phyloP scores from a whole-genome alignment of 1,139 yeast genomes.

The Debaryomycetaceae sp. region DNA sequence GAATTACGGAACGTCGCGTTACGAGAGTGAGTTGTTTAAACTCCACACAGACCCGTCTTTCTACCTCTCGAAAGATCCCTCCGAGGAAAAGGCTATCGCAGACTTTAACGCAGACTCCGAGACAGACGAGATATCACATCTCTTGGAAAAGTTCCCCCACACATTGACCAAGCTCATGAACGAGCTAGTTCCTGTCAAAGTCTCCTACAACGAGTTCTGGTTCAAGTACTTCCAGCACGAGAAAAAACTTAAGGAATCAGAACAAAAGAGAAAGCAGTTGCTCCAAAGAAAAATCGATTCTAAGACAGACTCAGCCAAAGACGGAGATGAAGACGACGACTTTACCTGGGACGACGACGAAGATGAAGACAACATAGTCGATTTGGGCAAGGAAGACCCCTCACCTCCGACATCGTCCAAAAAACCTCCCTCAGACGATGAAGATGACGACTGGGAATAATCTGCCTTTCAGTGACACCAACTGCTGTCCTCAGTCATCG shows the following conservation, averaged over 20 bases:
- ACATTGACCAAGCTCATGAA: constrained; percentile 59
- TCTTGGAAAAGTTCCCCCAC: constrained; percentile 46
- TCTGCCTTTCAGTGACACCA: background rate
- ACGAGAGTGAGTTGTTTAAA: constrained; percentile 38
- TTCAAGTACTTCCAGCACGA: constrained; percentile 61
- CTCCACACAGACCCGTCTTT: constrained; percentile 32
- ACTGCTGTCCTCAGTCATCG: background rate
- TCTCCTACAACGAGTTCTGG: constrained; percentile 72
- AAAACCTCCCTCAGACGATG: constrained; percentile 20
- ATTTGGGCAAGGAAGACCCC: constrained; percentile 12
- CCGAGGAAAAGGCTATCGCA: constrained; percentile 15
- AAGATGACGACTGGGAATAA: constrained; percentile 61
- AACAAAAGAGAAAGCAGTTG: constrained; percentile 62
- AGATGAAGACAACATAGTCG: constrained; percentile 40
- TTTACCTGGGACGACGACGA: constrained; percentile 60
- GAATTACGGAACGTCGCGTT: constrained; percentile 40
- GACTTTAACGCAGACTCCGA: constrained; percentile 46
- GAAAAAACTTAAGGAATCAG: constrained; percentile 56
- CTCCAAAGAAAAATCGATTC: constrained; percentile 35
- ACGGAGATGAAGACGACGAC: constrained; percentile 47
- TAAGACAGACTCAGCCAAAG: constrained; percentile 27
- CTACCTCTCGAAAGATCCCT: constrained; percentile 15
- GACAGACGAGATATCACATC: constrained; percentile 49
- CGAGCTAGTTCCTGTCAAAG: constrained; percentile 60
- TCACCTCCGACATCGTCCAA: background rate